phyloP scores from a whole-genome alignment of 2,329 filamentous ascomycete species.

The Neonectria punicea region DNA sequence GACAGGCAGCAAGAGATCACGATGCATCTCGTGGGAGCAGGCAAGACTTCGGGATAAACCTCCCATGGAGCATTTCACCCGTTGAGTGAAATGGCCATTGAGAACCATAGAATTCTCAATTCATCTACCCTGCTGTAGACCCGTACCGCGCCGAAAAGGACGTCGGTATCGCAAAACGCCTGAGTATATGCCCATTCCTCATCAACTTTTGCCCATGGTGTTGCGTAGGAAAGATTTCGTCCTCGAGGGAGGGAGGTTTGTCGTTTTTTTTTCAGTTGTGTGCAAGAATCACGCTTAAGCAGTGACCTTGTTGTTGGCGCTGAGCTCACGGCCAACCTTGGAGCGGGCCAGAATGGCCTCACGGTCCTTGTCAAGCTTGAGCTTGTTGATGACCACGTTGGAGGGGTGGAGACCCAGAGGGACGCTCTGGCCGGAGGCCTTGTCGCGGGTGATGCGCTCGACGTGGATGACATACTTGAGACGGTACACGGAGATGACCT shows the following conservation, averaged over 20 bases:
- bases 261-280: constrained; percentile 29
- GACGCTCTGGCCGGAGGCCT: constrained; percentile 95
- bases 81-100: constrained; percentile 78
- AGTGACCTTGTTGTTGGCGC: constrained; percentile 76
- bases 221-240: constrained; percentile 36
- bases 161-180: constrained; percentile 50
- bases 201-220: constrained; percentile 40
- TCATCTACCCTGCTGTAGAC: constrained; percentile 54
- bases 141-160: constrained; percentile 43
- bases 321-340: constrained; percentile 80
- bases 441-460: constrained; percentile 96
- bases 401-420: constrained; percentile 94
- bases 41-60: constrained; percentile 74
- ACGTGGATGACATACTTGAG: constrained; percentile 98
- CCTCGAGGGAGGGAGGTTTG: constrained; percentile 34
- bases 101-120: constrained; percentile 61
- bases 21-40: constrained; percentile 35
- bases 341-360: constrained; percentile 89
- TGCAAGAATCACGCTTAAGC: constrained; percentile 52
- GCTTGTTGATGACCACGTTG: constrained; percentile 98
- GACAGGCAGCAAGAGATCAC: constrained; percentile 22
- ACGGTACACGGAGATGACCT: constrained; percentile 97
- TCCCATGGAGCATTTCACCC: constrained; percentile 81
- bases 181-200: constrained; percentile 53
- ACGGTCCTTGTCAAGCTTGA: constrained; percentile 97